Evolutionary conservation across 106 monocot species (phyloP).

Genomic region (Agapanthus africanus): DNA sequence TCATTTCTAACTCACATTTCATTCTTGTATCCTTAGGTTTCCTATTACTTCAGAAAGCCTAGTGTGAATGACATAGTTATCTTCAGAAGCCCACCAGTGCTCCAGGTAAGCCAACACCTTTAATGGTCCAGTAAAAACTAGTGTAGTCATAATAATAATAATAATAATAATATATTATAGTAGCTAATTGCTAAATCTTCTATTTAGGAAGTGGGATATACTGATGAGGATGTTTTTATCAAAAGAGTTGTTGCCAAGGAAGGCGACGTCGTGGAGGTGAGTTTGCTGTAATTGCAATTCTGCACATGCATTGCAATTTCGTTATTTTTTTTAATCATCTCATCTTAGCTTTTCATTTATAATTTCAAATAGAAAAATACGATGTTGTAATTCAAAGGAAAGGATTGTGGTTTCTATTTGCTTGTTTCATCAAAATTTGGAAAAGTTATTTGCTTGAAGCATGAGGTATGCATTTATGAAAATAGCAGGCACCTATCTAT

Average conservation of each 20-base stretch:
- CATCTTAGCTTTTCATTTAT: not conserved
- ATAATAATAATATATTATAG: not conserved
- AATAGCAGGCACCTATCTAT: too few relatives aligned
- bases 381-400: not conserved
- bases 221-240: constrained; percentile 93
- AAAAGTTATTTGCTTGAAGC: not conserved
- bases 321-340: not conserved
- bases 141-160: too few relatives aligned
- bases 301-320: not conserved
- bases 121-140: not conserved
- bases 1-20: not conserved
- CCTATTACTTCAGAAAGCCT: constrained; percentile 96
- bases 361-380: not conserved
- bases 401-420: not conserved
- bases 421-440: not conserved
- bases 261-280: constrained; percentile 92
- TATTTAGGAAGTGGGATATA: constrained; percentile 87
- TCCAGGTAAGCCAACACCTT: constrained; percentile 51
- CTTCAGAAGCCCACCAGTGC: constrained; percentile 94
- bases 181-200: not conserved
- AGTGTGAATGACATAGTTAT: constrained; percentile 97
- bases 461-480: not conserved
- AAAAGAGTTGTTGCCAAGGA: constrained; percentile 90
- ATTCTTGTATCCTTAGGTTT: constrained; percentile 50
- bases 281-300: too few relatives aligned